Conservation (phyloP, 2,329 filamentous ascomycete species). For the Diaporthe vexans region DNA sequence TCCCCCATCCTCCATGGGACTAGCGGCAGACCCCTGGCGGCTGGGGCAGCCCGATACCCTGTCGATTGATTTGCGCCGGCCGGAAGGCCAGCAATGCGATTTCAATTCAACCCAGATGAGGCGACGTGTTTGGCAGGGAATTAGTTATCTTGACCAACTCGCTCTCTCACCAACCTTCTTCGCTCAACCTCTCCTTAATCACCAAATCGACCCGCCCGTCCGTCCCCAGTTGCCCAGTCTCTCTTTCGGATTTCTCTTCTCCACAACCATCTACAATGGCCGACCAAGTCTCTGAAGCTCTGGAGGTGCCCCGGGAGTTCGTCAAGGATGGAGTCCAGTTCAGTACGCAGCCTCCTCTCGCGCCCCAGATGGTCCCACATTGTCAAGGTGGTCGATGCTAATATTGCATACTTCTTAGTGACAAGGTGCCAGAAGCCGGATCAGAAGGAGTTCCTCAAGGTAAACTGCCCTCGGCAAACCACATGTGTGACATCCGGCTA, state of each 20-base stretch:
- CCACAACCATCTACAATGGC: slow-evolving; percentile 61
- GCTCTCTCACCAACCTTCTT: slow-evolving; percentile 20
- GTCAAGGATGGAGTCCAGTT: slow-evolving; percentile 73
- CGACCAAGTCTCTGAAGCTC: slow-evolving; percentile 78
- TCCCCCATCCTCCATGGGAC: neutral
- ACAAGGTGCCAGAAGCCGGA: slow-evolving; percentile 55
- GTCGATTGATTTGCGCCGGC: slow-evolving; percentile 31
- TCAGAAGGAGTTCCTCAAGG: slow-evolving; percentile 67
- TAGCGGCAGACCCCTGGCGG: slow-evolving; percentile 27
- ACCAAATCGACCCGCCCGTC: slow-evolving; percentile 3
- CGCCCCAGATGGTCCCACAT: slow-evolving; percentile 62
- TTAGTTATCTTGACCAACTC: slow-evolving; percentile 20
- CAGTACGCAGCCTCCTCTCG: slow-evolving; percentile 57
- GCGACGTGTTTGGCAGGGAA: slow-evolving; percentile 41
- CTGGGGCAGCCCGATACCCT: slow-evolving; percentile 30
- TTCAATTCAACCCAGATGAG: slow-evolving; percentile 38
- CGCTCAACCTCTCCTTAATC: slow-evolving; percentile 5
- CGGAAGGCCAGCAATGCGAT: slow-evolving; percentile 41
- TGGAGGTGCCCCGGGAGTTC: slow-evolving; percentile 78
- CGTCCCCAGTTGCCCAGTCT: slow-evolving; percentile 6
- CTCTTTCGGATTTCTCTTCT: slow-evolving; percentile 1
- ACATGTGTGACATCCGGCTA: neutral
- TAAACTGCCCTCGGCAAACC: slow-evolving; percentile 46
- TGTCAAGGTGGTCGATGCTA: slow-evolving; percentile 34
- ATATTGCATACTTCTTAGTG: slow-evolving; percentile 35